Percentiles rank a stretch among this genome's conserved stretches.
Conservation (phyloP, 305 asterid genomes). For the Solanum chacoense region DNA sequence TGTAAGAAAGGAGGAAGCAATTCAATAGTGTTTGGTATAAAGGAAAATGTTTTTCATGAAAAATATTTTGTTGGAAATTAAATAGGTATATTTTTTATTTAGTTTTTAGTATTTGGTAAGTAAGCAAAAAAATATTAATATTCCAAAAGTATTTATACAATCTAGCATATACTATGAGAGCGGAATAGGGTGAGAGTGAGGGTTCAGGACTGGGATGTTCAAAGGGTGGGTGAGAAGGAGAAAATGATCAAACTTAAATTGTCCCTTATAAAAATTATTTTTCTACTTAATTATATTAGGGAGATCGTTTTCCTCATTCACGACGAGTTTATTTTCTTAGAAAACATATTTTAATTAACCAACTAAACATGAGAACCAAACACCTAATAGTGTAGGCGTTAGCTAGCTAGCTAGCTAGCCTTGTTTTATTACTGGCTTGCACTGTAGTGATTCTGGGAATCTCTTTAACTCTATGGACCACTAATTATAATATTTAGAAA, state of each 20-base stretch:
- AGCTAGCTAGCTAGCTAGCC: background rate
- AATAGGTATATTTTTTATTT: background rate
- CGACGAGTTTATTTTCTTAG: background rate
- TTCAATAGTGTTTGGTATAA: background rate
- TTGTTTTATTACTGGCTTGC: background rate
- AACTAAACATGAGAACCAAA: background rate
- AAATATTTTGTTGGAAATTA: background rate
- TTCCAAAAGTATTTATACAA: too few species aligned
- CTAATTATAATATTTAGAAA: background rate
- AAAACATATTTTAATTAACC: background rate
- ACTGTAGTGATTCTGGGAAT: slow-evolving; percentile 11
- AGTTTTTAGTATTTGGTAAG: background rate
- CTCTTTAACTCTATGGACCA: slow-evolving; percentile 21
- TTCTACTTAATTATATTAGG: background rate
- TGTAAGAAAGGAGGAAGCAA: background rate
- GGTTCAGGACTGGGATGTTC: background rate
- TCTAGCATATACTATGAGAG: background rate
- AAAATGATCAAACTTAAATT: background rate
- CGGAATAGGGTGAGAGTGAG: background rate
- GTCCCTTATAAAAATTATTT: background rate
- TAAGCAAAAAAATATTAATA: background rate
- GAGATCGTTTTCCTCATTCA: background rate
- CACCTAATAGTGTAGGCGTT: background rate
- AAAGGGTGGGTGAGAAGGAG: background rate
- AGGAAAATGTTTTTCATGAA: background rate